phyloP scores from a whole-genome alignment of 352 stramenopile genomes.

The Plasmopara viticola region DNA sequence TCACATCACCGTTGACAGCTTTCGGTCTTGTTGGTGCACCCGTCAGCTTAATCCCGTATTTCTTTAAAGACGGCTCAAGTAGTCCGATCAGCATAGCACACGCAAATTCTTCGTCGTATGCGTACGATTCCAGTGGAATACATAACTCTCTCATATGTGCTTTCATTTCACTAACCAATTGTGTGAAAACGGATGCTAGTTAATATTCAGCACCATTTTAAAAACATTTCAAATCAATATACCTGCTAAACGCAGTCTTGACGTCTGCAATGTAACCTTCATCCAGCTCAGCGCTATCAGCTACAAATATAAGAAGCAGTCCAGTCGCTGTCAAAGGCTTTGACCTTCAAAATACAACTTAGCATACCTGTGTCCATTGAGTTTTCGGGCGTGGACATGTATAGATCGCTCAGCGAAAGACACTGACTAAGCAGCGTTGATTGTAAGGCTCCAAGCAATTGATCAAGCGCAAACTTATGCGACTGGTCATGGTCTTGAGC shows the following conservation, averaged over 20 bases:
- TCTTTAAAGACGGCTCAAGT: conserved; percentile 65
- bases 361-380: conserved; percentile 44
- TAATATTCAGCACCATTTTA: conserved; percentile 2
- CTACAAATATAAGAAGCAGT: conserved; percentile 9
- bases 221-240: neutral
- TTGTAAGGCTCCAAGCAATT: conserved; percentile 63
- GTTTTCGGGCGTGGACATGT: conserved; percentile 73
- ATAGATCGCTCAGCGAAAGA: conserved; percentile 61
- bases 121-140: conserved; percentile 78
- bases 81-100: conserved; percentile 65
- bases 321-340: too few species aligned
- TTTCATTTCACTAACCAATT: conserved; percentile 71
- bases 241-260: conserved; percentile 38
- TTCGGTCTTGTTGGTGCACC: conserved; percentile 7
- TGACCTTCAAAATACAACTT: too few species aligned
- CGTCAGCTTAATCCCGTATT: conserved; percentile 47
- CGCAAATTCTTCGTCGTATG: conserved; percentile 73
- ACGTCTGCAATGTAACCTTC: conserved; percentile 65
- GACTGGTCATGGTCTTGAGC: conserved; percentile 33
- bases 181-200: neutral
- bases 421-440: conserved; percentile 61
- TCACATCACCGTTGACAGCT: conserved; percentile 1
- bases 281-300: conserved; percentile 54
- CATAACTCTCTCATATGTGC: conserved; percentile 74
- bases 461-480: conserved; percentile 51